A percentile compares a stretch with the other conserved stretches of the same genome.
Evolutionary conservation across 805 yeast genomes (phyloP).

Genomic region (Yarrowia yakushimensis): DNA sequence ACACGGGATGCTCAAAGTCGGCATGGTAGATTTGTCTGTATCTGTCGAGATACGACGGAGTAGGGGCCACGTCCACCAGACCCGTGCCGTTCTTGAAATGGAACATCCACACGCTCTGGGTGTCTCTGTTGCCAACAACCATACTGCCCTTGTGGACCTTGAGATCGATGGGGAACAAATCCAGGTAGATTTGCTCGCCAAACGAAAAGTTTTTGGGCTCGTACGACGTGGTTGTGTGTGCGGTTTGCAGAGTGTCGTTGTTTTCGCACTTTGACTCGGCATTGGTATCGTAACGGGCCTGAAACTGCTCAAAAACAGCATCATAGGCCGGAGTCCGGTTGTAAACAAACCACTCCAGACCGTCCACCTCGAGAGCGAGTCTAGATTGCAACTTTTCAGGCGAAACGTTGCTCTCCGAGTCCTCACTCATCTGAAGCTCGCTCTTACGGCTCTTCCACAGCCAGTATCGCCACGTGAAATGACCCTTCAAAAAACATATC

Average conservation of each 20-base stretch:
- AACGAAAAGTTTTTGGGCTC: slow-evolving; percentile 25
- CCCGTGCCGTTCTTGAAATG: slow-evolving; percentile 58
- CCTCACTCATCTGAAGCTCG: slow-evolving; percentile 25
- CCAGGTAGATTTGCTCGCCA: slow-evolving; percentile 30
- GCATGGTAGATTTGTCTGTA: slow-evolving; percentile 49
- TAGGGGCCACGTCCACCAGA: slow-evolving; percentile 50
- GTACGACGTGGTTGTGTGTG: not conserved
- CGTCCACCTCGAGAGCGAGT: slow-evolving; percentile 55
- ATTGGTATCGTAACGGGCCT: not conserved
- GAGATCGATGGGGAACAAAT: slow-evolving; percentile 59
- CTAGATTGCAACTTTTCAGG: slow-evolving; percentile 27
- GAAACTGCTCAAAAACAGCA: slow-evolving; percentile 41
- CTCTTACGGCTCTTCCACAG: slow-evolving; percentile 46
- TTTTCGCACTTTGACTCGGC: not conserved
- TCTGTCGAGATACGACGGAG: slow-evolving; percentile 54
- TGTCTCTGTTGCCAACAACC: slow-evolving; percentile 73
- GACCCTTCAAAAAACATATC: slow-evolving; percentile 63
- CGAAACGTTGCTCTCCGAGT: slow-evolving; percentile 30
- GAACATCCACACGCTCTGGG: slow-evolving; percentile 66
- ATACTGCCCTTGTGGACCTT: slow-evolving; percentile 63
- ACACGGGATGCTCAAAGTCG: slow-evolving; percentile 50
- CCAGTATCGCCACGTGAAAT: slow-evolving; percentile 93
- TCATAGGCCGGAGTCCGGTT: slow-evolving; percentile 80
- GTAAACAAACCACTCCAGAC: slow-evolving; percentile 78
- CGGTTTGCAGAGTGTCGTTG: not conserved